phyloP scores from a whole-genome alignment of 2,329 filamentous ascomycete genomes.

The Teratosphaeria destructans region DNA sequence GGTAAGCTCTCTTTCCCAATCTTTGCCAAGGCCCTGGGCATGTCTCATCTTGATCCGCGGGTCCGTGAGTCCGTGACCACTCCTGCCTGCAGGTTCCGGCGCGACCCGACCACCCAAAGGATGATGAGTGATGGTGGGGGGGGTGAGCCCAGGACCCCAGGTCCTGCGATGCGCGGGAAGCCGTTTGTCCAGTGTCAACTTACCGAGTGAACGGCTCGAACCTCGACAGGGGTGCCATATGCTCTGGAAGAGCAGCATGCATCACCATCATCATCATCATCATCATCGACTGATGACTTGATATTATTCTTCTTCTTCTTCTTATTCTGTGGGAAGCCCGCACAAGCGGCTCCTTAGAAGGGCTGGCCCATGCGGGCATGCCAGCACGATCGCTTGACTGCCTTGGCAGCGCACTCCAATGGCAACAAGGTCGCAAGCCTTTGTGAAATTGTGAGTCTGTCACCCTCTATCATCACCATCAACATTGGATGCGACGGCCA shows the following conservation, averaged over 20 bases:
- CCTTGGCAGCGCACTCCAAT: background rate
- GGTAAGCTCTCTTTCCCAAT: background rate
- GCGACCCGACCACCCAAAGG: background rate
- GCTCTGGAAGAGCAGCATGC: background rate
- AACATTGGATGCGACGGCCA: background rate
- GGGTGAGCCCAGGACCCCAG: background rate
- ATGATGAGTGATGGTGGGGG: background rate
- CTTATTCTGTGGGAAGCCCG: background rate
- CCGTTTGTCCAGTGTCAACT: background rate
- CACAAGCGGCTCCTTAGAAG: background rate
- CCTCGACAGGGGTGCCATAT: background rate
- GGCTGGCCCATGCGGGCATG: background rate
- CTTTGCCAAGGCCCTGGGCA: background rate
- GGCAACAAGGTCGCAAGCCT: background rate
- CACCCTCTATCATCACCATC: too few species aligned
- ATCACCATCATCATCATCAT: background rate
- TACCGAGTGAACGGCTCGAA: background rate
- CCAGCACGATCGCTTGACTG: background rate
- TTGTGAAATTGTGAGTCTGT: background rate
- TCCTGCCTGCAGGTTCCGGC: background rate
- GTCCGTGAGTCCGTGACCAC: background rate
- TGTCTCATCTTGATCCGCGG: background rate
- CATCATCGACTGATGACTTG: background rate
- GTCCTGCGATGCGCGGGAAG: background rate
- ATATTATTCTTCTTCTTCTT: too few species aligned